Evolutionary conservation across 495 filamentous ascomycete genomes (phyloP).

Genomic region (Neurospora tetrasperma): DNA sequence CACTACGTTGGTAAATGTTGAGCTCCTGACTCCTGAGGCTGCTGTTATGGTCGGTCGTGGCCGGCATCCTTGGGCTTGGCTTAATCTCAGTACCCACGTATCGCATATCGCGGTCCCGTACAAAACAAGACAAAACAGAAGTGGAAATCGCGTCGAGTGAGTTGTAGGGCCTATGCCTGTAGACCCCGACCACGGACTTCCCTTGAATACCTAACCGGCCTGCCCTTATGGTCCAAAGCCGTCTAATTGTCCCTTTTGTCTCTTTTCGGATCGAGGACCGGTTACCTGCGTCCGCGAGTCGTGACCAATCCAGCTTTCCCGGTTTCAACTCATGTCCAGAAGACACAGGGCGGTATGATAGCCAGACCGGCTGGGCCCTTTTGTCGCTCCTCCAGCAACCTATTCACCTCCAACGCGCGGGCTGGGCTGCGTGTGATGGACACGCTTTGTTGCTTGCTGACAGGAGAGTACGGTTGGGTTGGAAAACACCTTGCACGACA

Average conservation of each 20-base stretch:
- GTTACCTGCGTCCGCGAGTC: neutral
- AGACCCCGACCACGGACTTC: neutral
- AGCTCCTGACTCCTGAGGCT: neutral
- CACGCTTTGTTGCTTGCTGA: neutral
- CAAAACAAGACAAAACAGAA: neutral
- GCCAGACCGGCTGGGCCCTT: neutral
- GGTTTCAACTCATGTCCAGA: neutral
- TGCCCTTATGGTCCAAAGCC: neutral
- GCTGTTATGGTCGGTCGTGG: neutral
- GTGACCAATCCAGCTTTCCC: neutral
- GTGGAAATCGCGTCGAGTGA: neutral
- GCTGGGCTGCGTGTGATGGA: neutral
- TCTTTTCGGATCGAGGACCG: neutral
- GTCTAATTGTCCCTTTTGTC: neutral
- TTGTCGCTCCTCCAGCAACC: neutral
- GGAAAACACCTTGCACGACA: slow-evolving; percentile 12
- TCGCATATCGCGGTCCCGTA: neutral
- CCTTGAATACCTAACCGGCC: neutral
- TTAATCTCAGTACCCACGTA: neutral
- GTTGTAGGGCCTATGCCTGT: neutral
- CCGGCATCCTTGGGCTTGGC: neutral
- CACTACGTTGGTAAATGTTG: neutral
- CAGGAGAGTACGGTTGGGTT: neutral
- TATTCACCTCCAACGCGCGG: neutral
- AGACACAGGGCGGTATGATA: neutral